These are phyloP conservation scores for Scedosporium dehoogii DNA, from an alignment of 2,329 filamentous ascomycete genomes.

Conservation along the genomic window DNA sequence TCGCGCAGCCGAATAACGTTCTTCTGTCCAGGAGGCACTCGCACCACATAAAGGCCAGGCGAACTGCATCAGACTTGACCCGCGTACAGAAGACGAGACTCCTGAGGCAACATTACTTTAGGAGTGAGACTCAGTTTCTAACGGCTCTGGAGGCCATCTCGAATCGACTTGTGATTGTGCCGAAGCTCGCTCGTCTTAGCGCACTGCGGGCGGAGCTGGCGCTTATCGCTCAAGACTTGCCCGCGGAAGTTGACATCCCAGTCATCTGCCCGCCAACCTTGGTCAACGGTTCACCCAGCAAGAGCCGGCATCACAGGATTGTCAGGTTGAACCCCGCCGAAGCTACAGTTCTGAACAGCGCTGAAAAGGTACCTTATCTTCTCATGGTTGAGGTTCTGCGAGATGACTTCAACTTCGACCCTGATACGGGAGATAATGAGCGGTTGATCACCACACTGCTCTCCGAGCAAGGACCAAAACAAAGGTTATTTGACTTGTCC, in stretches of 20 bases:
- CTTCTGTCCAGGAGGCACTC: constrained; percentile 49
- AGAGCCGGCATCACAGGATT: constrained; percentile 72
- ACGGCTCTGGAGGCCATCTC: constrained; percentile 76
- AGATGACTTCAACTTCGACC: constrained; percentile 77
- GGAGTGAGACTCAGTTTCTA: constrained; percentile 70
- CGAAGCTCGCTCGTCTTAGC: constrained; percentile 71
- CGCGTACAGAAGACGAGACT: constrained; percentile 59
- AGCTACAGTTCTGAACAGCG: constrained; percentile 76
- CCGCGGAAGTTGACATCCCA: constrained; percentile 75
- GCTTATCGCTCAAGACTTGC: constrained; percentile 69
- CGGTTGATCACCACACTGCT: constrained; percentile 50
- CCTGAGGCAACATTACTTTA: constrained; percentile 72
- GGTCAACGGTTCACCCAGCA: constrained; percentile 61
- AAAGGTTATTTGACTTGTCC: constrained; percentile 57
- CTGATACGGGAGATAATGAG: constrained; percentile 62
- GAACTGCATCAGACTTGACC: constrained; percentile 53
- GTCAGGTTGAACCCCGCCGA: constrained; percentile 76
- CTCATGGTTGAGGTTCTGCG: constrained; percentile 75
- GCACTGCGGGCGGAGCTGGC: constrained; percentile 73
- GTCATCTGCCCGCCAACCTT: constrained; percentile 70
- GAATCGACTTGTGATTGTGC: constrained; percentile 71
- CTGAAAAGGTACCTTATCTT: constrained; percentile 75
- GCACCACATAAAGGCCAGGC: constrained; percentile 45
- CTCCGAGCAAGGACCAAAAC: constrained; percentile 44
- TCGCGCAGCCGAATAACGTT: constrained; percentile 34